Conservation (phyloP, 352 stramenopile genomes). For the Hyaloperonospora arabidopsidis region DNA sequence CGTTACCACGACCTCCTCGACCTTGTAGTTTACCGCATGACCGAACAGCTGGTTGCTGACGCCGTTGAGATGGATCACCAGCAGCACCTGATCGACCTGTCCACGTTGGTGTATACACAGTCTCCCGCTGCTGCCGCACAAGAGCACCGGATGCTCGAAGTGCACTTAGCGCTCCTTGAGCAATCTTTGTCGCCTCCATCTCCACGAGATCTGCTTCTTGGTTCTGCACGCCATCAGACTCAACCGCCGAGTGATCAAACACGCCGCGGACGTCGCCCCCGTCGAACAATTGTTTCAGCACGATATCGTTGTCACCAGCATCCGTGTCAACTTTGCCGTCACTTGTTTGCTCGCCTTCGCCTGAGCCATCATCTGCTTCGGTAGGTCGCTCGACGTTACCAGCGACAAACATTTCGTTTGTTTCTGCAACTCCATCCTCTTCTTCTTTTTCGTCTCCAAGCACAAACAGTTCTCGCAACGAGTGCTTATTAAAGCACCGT, state of each 20-base stretch:
- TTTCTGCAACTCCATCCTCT: constrained; percentile 80
- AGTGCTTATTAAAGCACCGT: constrained; percentile 94
- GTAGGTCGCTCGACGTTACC: constrained; percentile 70
- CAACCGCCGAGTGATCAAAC: constrained; percentile 93
- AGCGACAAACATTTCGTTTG: constrained; percentile 87
- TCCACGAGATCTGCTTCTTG: constrained; percentile 89
- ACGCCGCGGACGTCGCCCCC: constrained; percentile 86
- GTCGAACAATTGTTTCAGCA: constrained; percentile 87
- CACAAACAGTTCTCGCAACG: constrained; percentile 94
- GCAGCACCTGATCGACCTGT: constrained; percentile 62
- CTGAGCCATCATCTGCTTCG: constrained; percentile 30
- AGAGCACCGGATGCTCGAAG: constrained; percentile 73
- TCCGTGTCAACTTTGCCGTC: constrained; percentile 4
- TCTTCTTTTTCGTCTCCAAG: constrained; percentile 58
- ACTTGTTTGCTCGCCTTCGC: constrained; percentile 11
- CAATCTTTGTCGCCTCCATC: constrained; percentile 87
- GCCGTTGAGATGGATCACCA: constrained; percentile 53
- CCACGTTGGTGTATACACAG: constrained; percentile 68
- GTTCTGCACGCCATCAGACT: constrained; percentile 78
- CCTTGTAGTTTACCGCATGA: constrained; percentile 7
- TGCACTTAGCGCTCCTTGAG: constrained; percentile 72
- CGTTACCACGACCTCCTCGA: constrained; percentile 9
- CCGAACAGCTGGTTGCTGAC: constrained; percentile 11
- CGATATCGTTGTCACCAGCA: constrained; percentile 72
- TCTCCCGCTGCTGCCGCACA: constrained; percentile 56